phyloP scores from a whole-genome alignment of 352 stramenopile genomes.

The Phytophthora cryptogea region DNA sequence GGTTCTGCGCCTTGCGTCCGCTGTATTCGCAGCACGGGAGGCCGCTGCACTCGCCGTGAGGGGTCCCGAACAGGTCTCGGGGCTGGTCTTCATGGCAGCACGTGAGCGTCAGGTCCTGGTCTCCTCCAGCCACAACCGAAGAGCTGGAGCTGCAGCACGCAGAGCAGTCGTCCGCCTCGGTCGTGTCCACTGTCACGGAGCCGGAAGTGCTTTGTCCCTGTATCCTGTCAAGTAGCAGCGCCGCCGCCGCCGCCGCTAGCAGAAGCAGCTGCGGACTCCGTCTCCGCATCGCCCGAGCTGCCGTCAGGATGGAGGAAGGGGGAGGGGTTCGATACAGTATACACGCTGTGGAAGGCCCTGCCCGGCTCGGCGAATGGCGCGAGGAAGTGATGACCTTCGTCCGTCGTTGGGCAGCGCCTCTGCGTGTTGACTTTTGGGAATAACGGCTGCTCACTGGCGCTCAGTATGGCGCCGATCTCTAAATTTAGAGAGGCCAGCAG shows the following conservation, averaged over 20 bases:
- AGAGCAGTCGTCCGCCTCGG: slow-evolving; percentile 59
- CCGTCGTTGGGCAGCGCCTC: slow-evolving; percentile 26
- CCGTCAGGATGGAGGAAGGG: background rate
- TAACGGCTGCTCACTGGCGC: slow-evolving; percentile 27
- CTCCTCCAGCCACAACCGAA: slow-evolving; percentile 23
- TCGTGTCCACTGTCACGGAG: slow-evolving; percentile 15
- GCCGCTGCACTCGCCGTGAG: slow-evolving; percentile 70
- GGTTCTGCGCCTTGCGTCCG: slow-evolving; percentile 65
- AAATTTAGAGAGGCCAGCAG: slow-evolving; percentile 25
- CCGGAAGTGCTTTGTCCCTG: slow-evolving; percentile 23
- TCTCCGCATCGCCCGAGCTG: slow-evolving; percentile 35
- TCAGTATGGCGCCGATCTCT: slow-evolving; percentile 27
- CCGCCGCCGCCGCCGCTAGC: slow-evolving; percentile 1
- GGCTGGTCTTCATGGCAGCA: slow-evolving; percentile 58
- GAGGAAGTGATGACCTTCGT: slow-evolving; percentile 38
- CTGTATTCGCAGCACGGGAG: slow-evolving; percentile 81
- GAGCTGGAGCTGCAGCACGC: slow-evolving; percentile 52
- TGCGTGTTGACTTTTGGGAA: slow-evolving; percentile 33
- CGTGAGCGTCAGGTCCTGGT: slow-evolving; percentile 39
- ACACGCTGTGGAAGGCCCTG: slow-evolving; percentile 9
- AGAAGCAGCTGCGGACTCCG: slow-evolving; percentile 36
- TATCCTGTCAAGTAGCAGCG: slow-evolving; percentile 19
- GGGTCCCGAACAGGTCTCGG: slow-evolving; percentile 60
- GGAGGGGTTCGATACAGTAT: slow-evolving; percentile 29
- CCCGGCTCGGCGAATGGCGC: slow-evolving; percentile 17